Evolutionary conservation across 73 alveolate species (phyloP).

Genomic region (Paramecium bursaria): DNA sequence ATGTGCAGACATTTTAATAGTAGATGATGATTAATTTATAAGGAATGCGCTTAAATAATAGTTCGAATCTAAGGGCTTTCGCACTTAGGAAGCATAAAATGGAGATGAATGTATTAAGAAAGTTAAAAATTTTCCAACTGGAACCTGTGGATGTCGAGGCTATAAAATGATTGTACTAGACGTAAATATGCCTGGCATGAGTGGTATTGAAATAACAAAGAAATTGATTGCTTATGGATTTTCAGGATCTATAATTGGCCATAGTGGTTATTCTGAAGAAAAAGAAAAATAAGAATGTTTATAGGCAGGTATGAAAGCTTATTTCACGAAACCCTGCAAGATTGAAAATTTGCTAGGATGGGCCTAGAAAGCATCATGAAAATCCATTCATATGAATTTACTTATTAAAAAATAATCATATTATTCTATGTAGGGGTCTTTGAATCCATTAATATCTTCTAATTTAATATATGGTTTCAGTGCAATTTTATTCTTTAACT

Average conservation of each 20-base stretch:
- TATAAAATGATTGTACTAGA: too few relatives aligned
- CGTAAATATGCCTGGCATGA: too few relatives aligned
- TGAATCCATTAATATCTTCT: too few relatives aligned
- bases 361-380: too few relatives aligned
- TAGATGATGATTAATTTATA: constrained; percentile 36
- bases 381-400: too few relatives aligned
- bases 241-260: constrained; percentile 37
- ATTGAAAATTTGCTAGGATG: not conserved
- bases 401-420: too few relatives aligned
- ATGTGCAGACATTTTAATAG: constrained; percentile 44
- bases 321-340: constrained; percentile 19
- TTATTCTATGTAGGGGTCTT: too few relatives aligned
- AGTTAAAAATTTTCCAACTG: constrained; percentile 13
- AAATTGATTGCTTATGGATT: not conserved
- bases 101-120: constrained; percentile 52
- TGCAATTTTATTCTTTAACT: too few relatives aligned
- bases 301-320: constrained; percentile 39
- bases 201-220: too few relatives aligned
- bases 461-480: too few relatives aligned
- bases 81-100: constrained; percentile 21
- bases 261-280: constrained; percentile 46
- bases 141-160: constrained; percentile 8
- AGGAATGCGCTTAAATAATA: not conserved
- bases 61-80: not conserved
- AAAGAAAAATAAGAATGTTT: constrained; percentile 23